Evolutionary conservation across 2,329 filamentous ascomycete genomes (phyloP), one percentile per base, ranked within the genome.

Genomic region (Alternaria rosae): DNA sequence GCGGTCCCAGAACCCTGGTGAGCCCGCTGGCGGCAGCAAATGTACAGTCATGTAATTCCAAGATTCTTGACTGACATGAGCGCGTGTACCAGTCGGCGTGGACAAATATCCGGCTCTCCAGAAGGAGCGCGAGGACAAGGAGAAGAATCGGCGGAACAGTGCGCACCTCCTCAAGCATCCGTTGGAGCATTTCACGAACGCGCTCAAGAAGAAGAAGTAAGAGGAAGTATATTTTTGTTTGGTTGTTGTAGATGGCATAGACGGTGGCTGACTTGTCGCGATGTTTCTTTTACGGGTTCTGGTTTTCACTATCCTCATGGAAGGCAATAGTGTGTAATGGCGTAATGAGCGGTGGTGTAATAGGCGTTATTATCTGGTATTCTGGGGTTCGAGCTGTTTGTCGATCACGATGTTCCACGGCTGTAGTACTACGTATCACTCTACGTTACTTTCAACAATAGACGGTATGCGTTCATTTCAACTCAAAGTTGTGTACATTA

Each of bases 1-100:
- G 82, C 97, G 96, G 82, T 89, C 91, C 25, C 92, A 97, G 81
- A 97, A 96, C 77, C 94, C 94, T 1, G 89, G 89, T 73, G 92
- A 97, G 81, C 90, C 93, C 8, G 85, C 92, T 25, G 90, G 89
- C 58, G 91, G 90, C 59, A 88, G 88, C 73, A 97, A 96, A 82
- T 98, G 95, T 80, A 73, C 79, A 58, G 79, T 97, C 71, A 98
- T 99, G 95, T 99, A 85, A 72, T 51, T 43, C 12, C 17, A 28
- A 62, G 52, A 61, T n/a, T 50, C 58, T 66, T 66, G 63, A 62
- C 68, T 70, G 67, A 71, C 68, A 57, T 61, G 65, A 35, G 53
- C 50, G 54, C 13, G 55, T 55, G 42, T 54, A 26, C 21, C 47
- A 58, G 44, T 57, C 32, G 38, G 57, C n/a, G 54, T 54, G 30